These are phyloP conservation scores for Aegilops bicornis DNA, from an alignment of 176 grass and related monocot genomes.

Conservation along the genomic window DNA sequence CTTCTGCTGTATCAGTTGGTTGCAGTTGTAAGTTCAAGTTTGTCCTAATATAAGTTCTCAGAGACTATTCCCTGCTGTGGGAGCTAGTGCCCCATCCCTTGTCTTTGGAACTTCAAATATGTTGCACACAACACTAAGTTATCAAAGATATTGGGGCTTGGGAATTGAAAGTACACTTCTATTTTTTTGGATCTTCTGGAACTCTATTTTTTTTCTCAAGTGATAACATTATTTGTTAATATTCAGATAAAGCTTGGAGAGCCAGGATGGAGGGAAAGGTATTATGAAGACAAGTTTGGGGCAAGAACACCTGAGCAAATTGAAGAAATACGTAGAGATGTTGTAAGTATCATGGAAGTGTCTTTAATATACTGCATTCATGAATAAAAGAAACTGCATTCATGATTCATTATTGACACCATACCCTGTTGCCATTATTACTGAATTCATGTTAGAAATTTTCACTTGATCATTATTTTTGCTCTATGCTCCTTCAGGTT, in stretches of 20 bases:
- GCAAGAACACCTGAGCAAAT: constrained; percentile 65
- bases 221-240: constrained; percentile 31
- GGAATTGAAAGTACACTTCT: neutral
- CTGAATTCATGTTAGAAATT: neutral
- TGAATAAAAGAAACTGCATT: neutral
- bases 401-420: neutral
- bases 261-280: constrained; percentile 97
- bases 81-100: neutral
- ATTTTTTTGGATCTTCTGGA: neutral
- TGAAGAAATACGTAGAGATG: constrained; percentile 81
- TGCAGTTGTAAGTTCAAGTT: neutral
- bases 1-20: neutral
- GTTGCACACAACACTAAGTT: neutral
- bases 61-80: neutral
- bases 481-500: constrained; percentile 39
- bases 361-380: neutral
- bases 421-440: neutral
- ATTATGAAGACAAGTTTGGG: constrained; percentile 92
- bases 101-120: neutral
- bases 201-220: constrained; percentile 23
- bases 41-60: neutral
- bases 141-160: constrained; percentile 2
- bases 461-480: neutral
- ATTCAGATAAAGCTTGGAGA: constrained; percentile 90
- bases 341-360: constrained; percentile 59